A percentile compares a stretch with the other conserved stretches of the same genome.
phyloP scores from a whole-genome alignment of 169 alveolate genomes.

The Cryptosporidium baileyi region DNA sequence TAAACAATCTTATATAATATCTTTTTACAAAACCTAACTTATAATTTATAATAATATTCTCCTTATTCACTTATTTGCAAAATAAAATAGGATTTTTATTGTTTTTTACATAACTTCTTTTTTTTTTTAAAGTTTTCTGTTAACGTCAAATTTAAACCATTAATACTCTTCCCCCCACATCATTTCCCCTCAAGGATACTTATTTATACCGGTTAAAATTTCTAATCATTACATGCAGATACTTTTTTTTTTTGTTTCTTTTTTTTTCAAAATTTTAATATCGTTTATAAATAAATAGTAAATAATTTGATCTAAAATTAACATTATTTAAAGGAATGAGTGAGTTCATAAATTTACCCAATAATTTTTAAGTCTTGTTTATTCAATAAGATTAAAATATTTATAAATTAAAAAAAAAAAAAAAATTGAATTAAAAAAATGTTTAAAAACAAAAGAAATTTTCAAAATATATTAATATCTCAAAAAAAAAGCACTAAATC shows the following conservation, averaged over 20 bases:
- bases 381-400: not conserved
- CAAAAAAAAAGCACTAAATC: not conserved
- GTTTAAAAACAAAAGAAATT: too few species aligned
- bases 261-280: not conserved
- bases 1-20: not conserved
- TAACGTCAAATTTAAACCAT: slow-evolving; percentile 50
- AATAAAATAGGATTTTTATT: too few species aligned
- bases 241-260: too few species aligned
- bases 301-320: too few species aligned
- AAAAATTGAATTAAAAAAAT: too few species aligned
- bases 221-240: too few species aligned
- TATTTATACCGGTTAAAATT: too few species aligned
- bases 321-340: too few species aligned
- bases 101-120: not conserved
- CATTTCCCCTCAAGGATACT: slow-evolving; percentile 27
- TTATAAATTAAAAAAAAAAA: too few species aligned
- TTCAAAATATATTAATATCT: not conserved
- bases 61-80: not conserved
- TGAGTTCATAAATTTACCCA: too few species aligned
- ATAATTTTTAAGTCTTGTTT: too few species aligned
- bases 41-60: not conserved
- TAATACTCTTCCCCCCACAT: slow-evolving; percentile 23
- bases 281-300: not conserved
- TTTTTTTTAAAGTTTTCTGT: not conserved
- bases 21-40: not conserved